A percentile compares a stretch with the other conserved stretches of the same genome.
Evolutionary conservation across 2,329 filamentous ascomycete genomes (phyloP).

Genomic region (Exserohilum turcica): DNA sequence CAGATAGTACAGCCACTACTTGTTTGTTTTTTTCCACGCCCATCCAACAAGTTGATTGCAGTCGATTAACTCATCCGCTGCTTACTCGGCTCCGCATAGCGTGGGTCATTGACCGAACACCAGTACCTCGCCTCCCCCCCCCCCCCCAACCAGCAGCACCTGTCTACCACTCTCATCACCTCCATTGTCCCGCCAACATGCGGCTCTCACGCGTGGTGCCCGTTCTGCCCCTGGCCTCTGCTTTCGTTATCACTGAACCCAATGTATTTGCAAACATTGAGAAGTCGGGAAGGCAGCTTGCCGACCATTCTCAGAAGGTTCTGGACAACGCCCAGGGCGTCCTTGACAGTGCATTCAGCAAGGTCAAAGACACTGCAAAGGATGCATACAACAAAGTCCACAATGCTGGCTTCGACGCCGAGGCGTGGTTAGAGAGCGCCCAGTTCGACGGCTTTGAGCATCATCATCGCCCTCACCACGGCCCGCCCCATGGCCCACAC

Average conservation of each 20-base stretch:
- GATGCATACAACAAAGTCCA: constrained; percentile 50
- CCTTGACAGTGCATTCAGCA: constrained; percentile 52
- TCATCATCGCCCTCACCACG: constrained; percentile 34
- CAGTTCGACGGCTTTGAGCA: constrained; percentile 41
- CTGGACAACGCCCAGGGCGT: constrained; percentile 44
- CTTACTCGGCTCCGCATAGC: constrained; percentile 15
- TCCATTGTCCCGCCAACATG: constrained; percentile 47
- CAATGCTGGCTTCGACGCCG: constrained; percentile 52
- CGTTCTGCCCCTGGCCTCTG: constrained; percentile 56
- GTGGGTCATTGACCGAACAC: constrained; percentile 6
- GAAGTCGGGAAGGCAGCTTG: constrained; percentile 24
- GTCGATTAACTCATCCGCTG: constrained; percentile 10
- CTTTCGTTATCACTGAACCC: constrained; percentile 60
- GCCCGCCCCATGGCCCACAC: constrained; percentile 45
- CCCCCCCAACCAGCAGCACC: constrained; percentile 13
- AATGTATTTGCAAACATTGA: constrained; percentile 50
- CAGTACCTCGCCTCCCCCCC: no score
- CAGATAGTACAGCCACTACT: no score
- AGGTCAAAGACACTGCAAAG: constrained; percentile 46
- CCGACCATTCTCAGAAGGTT: constrained; percentile 28
- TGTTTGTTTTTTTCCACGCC: not conserved
- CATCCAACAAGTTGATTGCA: not conserved
- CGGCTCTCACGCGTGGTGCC: constrained; percentile 56
- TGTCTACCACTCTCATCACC: constrained; percentile 10
- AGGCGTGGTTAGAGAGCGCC: constrained; percentile 54